These are phyloP conservation scores for Aureobasidium sp. DNA, from an alignment of 2,329 filamentous ascomycete species.

Conservation along the genomic window DNA sequence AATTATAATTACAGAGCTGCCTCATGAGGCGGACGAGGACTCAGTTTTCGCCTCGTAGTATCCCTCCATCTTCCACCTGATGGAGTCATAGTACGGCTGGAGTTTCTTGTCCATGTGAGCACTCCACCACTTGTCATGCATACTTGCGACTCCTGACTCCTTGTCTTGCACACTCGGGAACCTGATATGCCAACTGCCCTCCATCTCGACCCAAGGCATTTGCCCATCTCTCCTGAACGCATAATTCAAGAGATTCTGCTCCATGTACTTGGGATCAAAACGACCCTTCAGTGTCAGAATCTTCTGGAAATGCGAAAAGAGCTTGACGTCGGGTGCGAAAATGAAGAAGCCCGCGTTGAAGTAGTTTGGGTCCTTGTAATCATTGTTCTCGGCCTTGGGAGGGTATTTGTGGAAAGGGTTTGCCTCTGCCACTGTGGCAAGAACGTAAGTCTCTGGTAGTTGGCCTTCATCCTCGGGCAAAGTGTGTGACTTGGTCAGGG, in stretches of 20 bases:
- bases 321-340: constrained; percentile 25
- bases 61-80: constrained; percentile 31
- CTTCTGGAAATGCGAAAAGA: constrained; percentile 24
- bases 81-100: constrained; percentile 24
- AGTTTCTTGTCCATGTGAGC: constrained; percentile 28
- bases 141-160: constrained; percentile 28
- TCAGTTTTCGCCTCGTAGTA: constrained; percentile 19
- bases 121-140: constrained; percentile 36
- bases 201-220: constrained; percentile 32
- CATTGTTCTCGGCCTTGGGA: constrained; percentile 23
- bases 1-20: no score
- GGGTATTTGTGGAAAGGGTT: constrained; percentile 30
- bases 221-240: constrained; percentile 30
- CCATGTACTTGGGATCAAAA: constrained; percentile 30
- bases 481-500: constrained; percentile 4
- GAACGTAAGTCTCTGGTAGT: constrained; percentile 28
- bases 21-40: no score
- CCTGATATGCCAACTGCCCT: constrained; percentile 33
- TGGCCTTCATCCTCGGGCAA: constrained; percentile 14
- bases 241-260: constrained; percentile 34
- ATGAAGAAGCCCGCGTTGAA: constrained; percentile 34
- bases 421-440: constrained; percentile 31
- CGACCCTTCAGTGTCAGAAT: no score
- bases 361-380: constrained; percentile 24
- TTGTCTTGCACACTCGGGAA: constrained; percentile 30